Base-by-base conservation (phyloP, 129 eudicot species). In the Arctium minus region DNA sequence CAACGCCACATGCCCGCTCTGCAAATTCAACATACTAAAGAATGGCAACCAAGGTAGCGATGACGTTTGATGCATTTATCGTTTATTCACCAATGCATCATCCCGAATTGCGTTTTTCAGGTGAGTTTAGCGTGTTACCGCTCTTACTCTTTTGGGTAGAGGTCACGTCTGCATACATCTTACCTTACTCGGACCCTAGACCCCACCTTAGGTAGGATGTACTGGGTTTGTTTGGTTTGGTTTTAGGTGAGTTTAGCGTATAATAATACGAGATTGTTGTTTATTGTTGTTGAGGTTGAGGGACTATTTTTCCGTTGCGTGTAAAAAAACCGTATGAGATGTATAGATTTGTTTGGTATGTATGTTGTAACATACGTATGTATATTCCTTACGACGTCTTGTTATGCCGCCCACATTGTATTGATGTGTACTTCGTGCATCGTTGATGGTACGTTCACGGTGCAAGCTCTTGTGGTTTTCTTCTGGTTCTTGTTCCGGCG, bases 1-100 rank as follows among this genome's bases (percentile, higher is more conserved):
- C 6, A 92, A 94, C 18, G 91, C 95, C 30, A 92, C 90, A 6
- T 94, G 97, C 74, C 98, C 98, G 17, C 90, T 94, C 5, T 92
- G 97, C 90, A 94, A 90, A 84, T 83, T 82, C 81, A 88, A 87
- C 80, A 90, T 94, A 67, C 86, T 92, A 62, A 90, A 91, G 78
- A 86, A 89, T 2, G 92, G 87, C 13, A 83, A 80, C 72, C 92
- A 81, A 42, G 88, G 92, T 68, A 88, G 87, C 29, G 79, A 93
- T 13, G 92, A 88, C 22, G 60, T 37, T 5, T 62, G 62, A 78
- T 37, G 40, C 48, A 39, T 40, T 8, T 5, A n/a, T 60, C 68
- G 68, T 46, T 10, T 46, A 17, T 46, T 46, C 4, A 46, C 56
- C 17, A 11, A 1, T 0, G 12, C 50, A 8, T 44, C 56, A 46